Evolutionary conservation across 2,329 filamentous ascomycete species (phyloP).

Genomic region (Emergomyces orientalis): DNA sequence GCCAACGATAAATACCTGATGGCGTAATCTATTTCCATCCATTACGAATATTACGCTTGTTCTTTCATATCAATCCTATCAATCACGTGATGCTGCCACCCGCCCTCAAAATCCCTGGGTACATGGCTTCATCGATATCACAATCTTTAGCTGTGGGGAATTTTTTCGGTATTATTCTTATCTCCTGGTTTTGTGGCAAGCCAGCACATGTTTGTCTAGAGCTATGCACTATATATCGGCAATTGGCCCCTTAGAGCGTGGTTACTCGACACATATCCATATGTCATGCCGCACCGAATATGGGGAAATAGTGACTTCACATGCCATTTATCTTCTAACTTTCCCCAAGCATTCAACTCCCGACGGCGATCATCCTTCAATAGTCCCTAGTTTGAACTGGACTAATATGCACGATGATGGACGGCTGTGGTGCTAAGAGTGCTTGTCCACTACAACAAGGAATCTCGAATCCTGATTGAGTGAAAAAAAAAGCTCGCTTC

Average conservation of each 20-base stretch:
- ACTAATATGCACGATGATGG: neutral
- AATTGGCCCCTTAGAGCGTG: neutral
- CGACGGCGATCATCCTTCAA: neutral
- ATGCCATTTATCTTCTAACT: neutral
- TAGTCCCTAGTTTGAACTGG: neutral
- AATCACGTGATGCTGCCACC: neutral
- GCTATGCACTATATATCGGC: neutral
- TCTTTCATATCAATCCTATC: too few species aligned
- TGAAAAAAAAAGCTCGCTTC: neutral
- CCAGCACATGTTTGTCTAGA: neutral
- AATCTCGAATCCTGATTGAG: neutral
- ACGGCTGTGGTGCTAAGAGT: neutral
- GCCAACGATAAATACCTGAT: neutral
- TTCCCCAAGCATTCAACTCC: neutral
- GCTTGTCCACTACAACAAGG: neutral
- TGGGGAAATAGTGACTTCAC: neutral
- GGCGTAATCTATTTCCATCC: neutral
- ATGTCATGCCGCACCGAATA: neutral
- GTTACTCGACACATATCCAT: neutral
- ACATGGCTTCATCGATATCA: neutral
- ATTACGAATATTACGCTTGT: neutral
- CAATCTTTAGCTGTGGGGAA: neutral
- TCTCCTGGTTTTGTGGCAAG: neutral
- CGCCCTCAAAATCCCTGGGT: neutral
- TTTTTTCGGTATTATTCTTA: neutral